Conservation (phyloP, 805 yeast species). For the Deakozyma indianensis region DNA sequence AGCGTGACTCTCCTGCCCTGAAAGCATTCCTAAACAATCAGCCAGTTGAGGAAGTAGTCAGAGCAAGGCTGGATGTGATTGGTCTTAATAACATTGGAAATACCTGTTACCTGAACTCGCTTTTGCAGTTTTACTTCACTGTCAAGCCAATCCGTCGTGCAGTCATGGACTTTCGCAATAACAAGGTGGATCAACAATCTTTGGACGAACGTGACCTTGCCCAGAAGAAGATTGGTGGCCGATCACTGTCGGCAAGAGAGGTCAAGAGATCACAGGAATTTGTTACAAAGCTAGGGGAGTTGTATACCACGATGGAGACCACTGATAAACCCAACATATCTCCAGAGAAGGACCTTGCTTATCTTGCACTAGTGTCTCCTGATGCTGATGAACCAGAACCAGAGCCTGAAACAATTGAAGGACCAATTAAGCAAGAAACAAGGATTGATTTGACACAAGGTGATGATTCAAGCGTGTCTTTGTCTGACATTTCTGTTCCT, state of each 20-base stretch:
- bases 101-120: constrained; percentile 85
- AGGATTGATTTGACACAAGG: background rate
- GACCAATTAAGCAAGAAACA: background rate
- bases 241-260: constrained; percentile 66
- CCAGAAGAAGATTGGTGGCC: constrained; percentile 71
- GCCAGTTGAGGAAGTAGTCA: constrained; percentile 25
- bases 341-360: constrained; percentile 76
- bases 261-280: constrained; percentile 73
- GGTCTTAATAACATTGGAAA: constrained; percentile 93
- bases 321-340: constrained; percentile 50
- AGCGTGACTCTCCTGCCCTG: constrained; percentile 41
- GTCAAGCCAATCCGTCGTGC: constrained; percentile 65
- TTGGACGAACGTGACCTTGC: constrained; percentile 22
- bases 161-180: constrained; percentile 37
- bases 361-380: constrained; percentile 50
- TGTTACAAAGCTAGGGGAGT: constrained; percentile 50
- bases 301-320: constrained; percentile 58
- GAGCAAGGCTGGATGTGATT: constrained; percentile 29
- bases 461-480: constrained; percentile 4
- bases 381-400: constrained; percentile 15
- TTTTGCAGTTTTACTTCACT: constrained; percentile 80
- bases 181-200: constrained; percentile 11
- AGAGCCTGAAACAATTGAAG: constrained; percentile 6
- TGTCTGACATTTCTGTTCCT: background rate
- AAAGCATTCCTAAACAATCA: constrained; percentile 36